Evolutionary conservation across 495 filamentous ascomycete species (phyloP).

Genomic region (Apiosordaria backusii): DNA sequence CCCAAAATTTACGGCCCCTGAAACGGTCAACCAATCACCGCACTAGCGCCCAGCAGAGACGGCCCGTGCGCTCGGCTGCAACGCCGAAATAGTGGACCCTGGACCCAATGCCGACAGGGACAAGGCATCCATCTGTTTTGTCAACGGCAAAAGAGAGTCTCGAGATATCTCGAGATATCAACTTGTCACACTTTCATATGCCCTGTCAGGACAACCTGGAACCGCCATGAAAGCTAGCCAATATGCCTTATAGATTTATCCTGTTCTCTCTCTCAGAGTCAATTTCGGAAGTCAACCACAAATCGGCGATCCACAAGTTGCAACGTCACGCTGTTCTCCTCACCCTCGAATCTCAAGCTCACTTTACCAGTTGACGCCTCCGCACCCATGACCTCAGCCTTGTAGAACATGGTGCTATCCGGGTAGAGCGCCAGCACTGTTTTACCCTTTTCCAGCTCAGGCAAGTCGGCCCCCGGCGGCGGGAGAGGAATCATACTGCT

Average conservation of each 20-base stretch:
- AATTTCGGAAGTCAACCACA: conserved; percentile 65
- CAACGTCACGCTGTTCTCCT: conserved; percentile 77
- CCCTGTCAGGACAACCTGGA: too few species aligned
- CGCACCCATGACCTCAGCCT: conserved; percentile 83
- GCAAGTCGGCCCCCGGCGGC: conserved; percentile 49
- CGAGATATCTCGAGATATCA: too few species aligned
- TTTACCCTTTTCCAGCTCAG: conserved; percentile 72
- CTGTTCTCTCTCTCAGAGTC: conserved; percentile 14
- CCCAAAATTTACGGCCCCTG: conserved; percentile 25
- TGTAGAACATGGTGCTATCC: conserved; percentile 95
- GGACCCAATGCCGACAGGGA: neutral
- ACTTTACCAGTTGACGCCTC: conserved; percentile 50
- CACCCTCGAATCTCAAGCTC: conserved; percentile 76
- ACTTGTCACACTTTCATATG: too few species aligned
- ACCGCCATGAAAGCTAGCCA: too few species aligned
- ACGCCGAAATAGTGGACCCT: conserved; percentile 4
- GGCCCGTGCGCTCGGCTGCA: conserved; percentile 11
- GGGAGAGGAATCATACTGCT: conserved; percentile 78
- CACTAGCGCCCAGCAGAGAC: neutral
- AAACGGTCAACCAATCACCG: conserved; percentile 14
- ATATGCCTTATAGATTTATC: too few species aligned
- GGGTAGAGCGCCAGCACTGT: conserved; percentile 81
- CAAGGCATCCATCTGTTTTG: neutral
- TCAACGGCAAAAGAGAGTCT: neutral
- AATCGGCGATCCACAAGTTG: conserved; percentile 72